Evolutionary conservation across 768 basidiomycete genomes (phyloP).

Genomic region (Pleurotus pulmonarius): DNA sequence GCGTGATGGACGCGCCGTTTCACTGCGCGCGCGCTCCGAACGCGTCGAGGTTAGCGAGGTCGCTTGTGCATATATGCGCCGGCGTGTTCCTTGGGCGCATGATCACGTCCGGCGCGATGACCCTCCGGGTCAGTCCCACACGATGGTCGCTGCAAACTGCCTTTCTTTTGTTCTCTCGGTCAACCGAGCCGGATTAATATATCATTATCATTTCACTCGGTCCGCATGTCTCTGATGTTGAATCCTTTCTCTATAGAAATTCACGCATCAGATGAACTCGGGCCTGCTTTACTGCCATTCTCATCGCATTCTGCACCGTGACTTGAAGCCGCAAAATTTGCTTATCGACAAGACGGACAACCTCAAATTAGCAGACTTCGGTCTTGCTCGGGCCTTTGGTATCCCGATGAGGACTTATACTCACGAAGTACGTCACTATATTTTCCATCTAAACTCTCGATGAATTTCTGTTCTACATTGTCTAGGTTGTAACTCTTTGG

Average conservation of each 20-base stretch:
- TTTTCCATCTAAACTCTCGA: conserved; percentile 3
- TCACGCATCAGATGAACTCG: conserved; percentile 88
- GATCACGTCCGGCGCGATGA: too few relatives aligned
- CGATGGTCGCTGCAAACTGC: too few relatives aligned
- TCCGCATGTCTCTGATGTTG: not conserved
- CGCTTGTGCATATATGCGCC: too few relatives aligned
- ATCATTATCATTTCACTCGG: too few relatives aligned
- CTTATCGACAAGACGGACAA: conserved; percentile 88
- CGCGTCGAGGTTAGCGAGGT: too few relatives aligned
- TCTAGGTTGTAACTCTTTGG: conserved; percentile 97
- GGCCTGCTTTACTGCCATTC: conserved; percentile 94
- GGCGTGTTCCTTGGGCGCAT: too few relatives aligned
- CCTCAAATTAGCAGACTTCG: conserved; percentile 95
- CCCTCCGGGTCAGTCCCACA: too few relatives aligned
- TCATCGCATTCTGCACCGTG: conserved; percentile 94
- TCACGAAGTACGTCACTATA: conserved; percentile 66
- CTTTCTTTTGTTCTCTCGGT: too few relatives aligned
- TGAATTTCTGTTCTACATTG: not conserved
- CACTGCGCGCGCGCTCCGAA: too few relatives aligned
- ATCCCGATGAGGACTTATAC: conserved; percentile 99
- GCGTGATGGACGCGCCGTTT: conserved; percentile 18
- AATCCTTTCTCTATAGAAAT: conserved; percentile 60
- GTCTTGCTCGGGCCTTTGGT: conserved; percentile 93
- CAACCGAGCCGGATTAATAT: too few relatives aligned
- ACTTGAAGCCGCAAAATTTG: conserved; percentile 95